Base-by-base conservation (phyloP, 345 rosid genomes). In the Zanthoxylum bungeanum region DNA sequence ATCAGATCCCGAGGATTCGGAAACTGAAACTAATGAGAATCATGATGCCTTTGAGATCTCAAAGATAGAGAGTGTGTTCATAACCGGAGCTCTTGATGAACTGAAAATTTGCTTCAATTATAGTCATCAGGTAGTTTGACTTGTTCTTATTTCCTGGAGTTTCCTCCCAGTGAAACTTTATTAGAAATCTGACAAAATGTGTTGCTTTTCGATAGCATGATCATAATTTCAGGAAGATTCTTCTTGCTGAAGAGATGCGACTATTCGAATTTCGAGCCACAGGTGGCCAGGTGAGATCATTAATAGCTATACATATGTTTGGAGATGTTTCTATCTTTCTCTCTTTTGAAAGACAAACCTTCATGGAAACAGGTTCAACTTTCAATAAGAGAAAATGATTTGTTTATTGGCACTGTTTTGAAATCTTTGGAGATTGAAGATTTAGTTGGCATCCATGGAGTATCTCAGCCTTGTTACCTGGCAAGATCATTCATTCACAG, bases 361-460 rank as follows among this genome's bases (percentile, higher is more conserved):
- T 72, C 66, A 6, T 73, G 37, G 37, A 72, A 72, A 60, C 88
- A 95, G 99, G 98, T 95, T 73, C 91, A 95, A 77, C 77, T 95
- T 77, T 92, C 92, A 56, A 82, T 89, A 61, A 89, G 84, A 83
- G 92, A 72, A 73, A 91, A 75, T 68, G 98, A 92, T 75, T 81
- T 92, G 88, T 83, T 92, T 71, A 84, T 95, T 72, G 98, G 99
- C 27, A 92, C 93, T 49, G 77, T 92, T 73, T 76, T 95, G 77
- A 88, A 86, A 83, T 89, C 99, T 33, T 81, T 95, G 90, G 99
- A 95, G 85, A 86, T 95, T 72, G 98, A 92, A 88, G 99, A 95
- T 85, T 79, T 92, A 85, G 87, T 92, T 73, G 79, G 88, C 82
- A 62, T 76, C 73, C 78, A 75, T 64, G 74, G 77, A 53, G 69